phyloP scores from a whole-genome alignment of 331 rosid species.

The Erythrophleum ivorense region DNA sequence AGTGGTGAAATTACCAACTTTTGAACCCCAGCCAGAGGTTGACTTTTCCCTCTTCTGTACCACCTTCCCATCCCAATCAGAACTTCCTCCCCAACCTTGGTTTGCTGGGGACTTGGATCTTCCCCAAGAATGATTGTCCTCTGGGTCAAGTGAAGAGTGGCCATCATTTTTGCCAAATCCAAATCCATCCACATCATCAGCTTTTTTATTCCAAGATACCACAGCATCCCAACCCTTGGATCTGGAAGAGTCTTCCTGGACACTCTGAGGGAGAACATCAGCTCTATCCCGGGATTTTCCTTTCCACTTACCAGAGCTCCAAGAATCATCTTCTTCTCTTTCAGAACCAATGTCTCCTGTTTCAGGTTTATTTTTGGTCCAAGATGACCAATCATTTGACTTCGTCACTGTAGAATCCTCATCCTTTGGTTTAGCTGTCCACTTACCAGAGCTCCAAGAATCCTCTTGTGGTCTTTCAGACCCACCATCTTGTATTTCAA shows the following conservation, averaged over 20 bases:
- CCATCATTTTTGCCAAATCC: conserved; percentile 17
- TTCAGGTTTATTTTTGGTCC: conserved; percentile 31
- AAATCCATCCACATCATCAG: conserved; percentile 27
- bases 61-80: too few relatives aligned
- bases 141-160: conserved; percentile 16
- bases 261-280: conserved; percentile 12
- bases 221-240: conserved; percentile 34
- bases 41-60: neutral
- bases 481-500: conserved; percentile 45
- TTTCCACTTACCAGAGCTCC: conserved; percentile 7
- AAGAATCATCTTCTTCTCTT: conserved; percentile 27
- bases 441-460: conserved; percentile 18
- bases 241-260: conserved; percentile 31
- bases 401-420: conserved; percentile 11
- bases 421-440: conserved; percentile 28
- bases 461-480: conserved; percentile 27
- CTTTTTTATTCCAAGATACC: conserved; percentile 31
- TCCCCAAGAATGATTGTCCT: neutral
- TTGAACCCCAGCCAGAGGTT: neutral
- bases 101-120: neutral
- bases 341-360: neutral
- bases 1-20: neutral
- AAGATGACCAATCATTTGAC: conserved; percentile 34
- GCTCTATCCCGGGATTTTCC: conserved; percentile 18
- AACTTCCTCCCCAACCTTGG: conserved; percentile 9